Evolutionary conservation across 2,329 filamentous ascomycete species (phyloP).

Genomic region (Annulohypoxylon truncatum): DNA sequence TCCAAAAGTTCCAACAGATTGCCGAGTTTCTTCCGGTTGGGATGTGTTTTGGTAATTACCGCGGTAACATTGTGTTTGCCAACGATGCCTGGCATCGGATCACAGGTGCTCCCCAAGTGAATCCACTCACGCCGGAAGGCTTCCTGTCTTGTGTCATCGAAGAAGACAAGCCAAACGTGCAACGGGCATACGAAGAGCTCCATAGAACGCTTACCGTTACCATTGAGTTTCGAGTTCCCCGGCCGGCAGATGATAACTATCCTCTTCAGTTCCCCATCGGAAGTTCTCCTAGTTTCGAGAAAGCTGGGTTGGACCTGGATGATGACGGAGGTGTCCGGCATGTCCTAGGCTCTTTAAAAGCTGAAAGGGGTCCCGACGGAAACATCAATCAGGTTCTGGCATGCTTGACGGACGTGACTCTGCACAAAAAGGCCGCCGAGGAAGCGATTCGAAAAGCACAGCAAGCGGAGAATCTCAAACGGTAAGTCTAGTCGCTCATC

Average conservation of each 20-base stretch:
- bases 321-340: slow-evolving; percentile 53
- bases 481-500: slow-evolving; percentile 14
- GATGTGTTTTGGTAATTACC: slow-evolving; percentile 75
- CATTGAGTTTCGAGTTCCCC: slow-evolving; percentile 61
- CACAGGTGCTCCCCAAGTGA: slow-evolving; percentile 56
- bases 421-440: slow-evolving; percentile 61
- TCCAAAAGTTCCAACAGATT: slow-evolving; percentile 75
- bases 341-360: slow-evolving; percentile 60
- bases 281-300: slow-evolving; percentile 54
- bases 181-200: slow-evolving; percentile 57
- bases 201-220: slow-evolving; percentile 54
- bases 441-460: slow-evolving; percentile 62
- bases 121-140: slow-evolving; percentile 49
- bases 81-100: slow-evolving; percentile 74
- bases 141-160: slow-evolving; percentile 60
- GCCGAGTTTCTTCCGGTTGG: slow-evolving; percentile 80
- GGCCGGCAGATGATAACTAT: slow-evolving; percentile 39
- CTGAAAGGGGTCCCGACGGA: slow-evolving; percentile 58
- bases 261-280: slow-evolving; percentile 47
- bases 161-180: slow-evolving; percentile 58
- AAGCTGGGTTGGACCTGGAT: slow-evolving; percentile 51
- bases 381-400: slow-evolving; percentile 59
- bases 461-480: slow-evolving; percentile 63
- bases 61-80: slow-evolving; percentile 74
- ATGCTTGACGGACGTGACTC: slow-evolving; percentile 63